Conservation (phyloP, 148 eudicot species). For the Vaccinium darrowii region DNA sequence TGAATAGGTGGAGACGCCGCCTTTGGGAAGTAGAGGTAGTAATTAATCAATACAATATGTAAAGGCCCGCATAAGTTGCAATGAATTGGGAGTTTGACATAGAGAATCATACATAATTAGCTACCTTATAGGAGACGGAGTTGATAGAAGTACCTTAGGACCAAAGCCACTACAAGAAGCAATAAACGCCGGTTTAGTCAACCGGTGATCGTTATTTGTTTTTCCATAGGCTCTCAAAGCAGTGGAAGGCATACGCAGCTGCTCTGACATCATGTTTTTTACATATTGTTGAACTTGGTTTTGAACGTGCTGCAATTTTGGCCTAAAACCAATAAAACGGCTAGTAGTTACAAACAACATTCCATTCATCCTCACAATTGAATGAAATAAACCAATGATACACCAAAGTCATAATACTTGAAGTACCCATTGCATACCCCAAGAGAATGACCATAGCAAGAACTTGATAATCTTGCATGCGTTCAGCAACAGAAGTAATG, state of each 20-base stretch:
- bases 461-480: slow-evolving; percentile 86
- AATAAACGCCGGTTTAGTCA: slow-evolving; percentile 52
- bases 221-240: slow-evolving; percentile 27
- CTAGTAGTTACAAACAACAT: neutral
- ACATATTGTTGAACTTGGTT: slow-evolving; percentile 68
- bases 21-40: neutral
- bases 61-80: neutral
- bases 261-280: slow-evolving; percentile 69
- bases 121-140: neutral
- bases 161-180: slow-evolving; percentile 92
- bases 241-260: slow-evolving; percentile 48
- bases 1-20: neutral
- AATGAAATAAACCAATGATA: neutral
- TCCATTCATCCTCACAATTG: neutral
- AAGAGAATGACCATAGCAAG: slow-evolving; percentile 80
- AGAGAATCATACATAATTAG: neutral
- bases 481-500: slow-evolving; percentile 49
- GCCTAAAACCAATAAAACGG: slow-evolving; percentile 44
- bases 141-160: slow-evolving; percentile 58
- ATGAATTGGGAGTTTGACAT: neutral
- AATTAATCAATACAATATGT: neutral
- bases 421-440: slow-evolving; percentile 50
- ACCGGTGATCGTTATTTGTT: slow-evolving; percentile 24
- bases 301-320: slow-evolving; percentile 61
- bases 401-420: neutral